Evolutionary conservation across 2,329 filamentous ascomycete genomes (phyloP).

Genomic region (Uncinocarpus reesii): DNA sequence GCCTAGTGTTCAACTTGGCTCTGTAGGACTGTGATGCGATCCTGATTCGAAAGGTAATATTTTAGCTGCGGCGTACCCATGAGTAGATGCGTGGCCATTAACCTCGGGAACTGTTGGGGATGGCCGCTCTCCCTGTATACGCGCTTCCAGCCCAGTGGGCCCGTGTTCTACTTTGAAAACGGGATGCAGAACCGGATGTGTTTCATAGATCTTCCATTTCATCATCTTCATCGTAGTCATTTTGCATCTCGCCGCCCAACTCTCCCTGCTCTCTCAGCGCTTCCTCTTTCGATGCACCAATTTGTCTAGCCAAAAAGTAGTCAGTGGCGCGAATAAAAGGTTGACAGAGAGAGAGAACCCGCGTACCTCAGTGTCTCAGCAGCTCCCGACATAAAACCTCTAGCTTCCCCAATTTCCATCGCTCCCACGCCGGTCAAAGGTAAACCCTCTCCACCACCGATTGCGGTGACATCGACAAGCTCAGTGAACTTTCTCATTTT

Average conservation of each 20-base stretch:
- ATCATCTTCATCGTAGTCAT: slow-evolving; percentile 52
- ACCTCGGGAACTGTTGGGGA: no score
- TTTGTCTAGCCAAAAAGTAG: slow-evolving; percentile 45
- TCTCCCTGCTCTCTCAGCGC: slow-evolving; percentile 65
- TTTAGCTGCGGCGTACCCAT: no score
- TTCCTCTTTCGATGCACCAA: slow-evolving; percentile 71
- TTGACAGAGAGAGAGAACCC: neutral
- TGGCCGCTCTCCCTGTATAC: no score
- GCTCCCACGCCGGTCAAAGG: slow-evolving; percentile 73
- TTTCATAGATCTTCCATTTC: slow-evolving; percentile 46
- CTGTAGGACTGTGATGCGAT: no score
- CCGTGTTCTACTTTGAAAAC: neutral
- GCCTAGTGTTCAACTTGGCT: no score
- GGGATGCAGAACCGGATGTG: neutral
- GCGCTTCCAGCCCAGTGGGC: neutral
- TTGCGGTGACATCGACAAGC: slow-evolving; percentile 49
- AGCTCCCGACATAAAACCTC: slow-evolving; percentile 73
- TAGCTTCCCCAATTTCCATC: slow-evolving; percentile 82
- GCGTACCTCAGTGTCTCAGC: slow-evolving; percentile 65
- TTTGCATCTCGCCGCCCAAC: slow-evolving; percentile 47
- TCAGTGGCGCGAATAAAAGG: neutral
- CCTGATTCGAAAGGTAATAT: no score
- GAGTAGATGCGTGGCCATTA: no score
- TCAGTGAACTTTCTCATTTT: slow-evolving; percentile 72
- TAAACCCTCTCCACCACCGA: slow-evolving; percentile 58